Percentiles rank a stretch among this genome's conserved stretches.
Evolutionary conservation across 148 eudicot genomes (phyloP).

Genomic region (Vaccinium vitisidaea): DNA sequence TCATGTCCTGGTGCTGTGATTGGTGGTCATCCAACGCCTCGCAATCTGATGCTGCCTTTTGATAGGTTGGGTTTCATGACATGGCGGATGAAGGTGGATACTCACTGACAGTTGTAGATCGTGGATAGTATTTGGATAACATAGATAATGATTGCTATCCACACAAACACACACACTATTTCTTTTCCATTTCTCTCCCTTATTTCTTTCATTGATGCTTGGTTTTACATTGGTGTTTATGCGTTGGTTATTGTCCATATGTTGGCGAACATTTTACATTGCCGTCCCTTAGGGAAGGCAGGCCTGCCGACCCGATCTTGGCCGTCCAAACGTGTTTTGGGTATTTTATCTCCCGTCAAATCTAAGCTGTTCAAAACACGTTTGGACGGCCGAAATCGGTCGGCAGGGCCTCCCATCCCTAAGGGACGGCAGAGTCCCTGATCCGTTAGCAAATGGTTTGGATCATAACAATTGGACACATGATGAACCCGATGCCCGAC

Average conservation of each 20-base stretch:
- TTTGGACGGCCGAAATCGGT: too few relatives aligned
- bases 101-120: not conserved
- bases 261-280: not conserved
- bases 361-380: too few relatives aligned
- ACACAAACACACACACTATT: not conserved
- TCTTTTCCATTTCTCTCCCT: not conserved
- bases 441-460: not conserved
- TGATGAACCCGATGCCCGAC: not conserved
- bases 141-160: not conserved
- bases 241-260: not conserved
- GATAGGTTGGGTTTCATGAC: constrained; percentile 26
- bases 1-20: constrained; percentile 16
- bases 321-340: too few relatives aligned
- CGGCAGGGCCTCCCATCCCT: too few relatives aligned
- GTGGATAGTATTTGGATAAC: not conserved
- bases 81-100: constrained; percentile 26
- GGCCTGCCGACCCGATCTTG: too few relatives aligned
- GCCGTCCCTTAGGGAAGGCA: too few relatives aligned
- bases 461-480: not conserved
- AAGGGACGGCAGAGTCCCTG: too few relatives aligned
- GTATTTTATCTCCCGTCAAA: too few relatives aligned
- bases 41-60: constrained; percentile 34
- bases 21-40: constrained; percentile 19
- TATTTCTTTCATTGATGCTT: not conserved
- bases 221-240: not conserved